Conservation (phyloP, 2,329 filamentous ascomycete species). For the Metarhizium guizhouense region DNA sequence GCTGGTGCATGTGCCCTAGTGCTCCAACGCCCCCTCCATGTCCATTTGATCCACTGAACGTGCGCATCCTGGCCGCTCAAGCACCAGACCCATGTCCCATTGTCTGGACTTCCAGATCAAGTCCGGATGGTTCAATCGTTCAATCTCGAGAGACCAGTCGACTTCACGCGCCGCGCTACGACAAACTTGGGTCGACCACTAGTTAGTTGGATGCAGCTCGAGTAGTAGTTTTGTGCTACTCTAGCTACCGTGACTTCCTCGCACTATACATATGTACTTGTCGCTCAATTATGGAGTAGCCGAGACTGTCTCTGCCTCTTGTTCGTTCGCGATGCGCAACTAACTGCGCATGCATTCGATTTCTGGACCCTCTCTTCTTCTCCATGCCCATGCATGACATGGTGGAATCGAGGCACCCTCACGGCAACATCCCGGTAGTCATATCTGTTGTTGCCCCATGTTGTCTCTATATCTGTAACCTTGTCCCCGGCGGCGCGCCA, state of each 20-base stretch:
- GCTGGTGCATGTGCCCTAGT: too few species aligned
- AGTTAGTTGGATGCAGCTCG: too few species aligned
- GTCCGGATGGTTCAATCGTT: not conserved
- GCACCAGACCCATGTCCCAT: not conserved
- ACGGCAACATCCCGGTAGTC: constrained; percentile 9
- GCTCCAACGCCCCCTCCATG: not conserved
- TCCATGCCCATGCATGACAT: constrained; percentile 29
- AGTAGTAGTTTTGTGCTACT: not conserved
- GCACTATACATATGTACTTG: not conserved
- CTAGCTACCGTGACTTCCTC: not conserved
- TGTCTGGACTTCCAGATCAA: constrained; percentile 6
- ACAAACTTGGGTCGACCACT: too few species aligned
- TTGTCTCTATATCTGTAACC: constrained; percentile 4
- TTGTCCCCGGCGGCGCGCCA: not conserved
- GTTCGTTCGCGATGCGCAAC: constrained; percentile 10
- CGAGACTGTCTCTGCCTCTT: not conserved
- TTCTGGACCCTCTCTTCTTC: constrained; percentile 23
- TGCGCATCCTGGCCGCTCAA: not conserved
- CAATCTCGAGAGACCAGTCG: not conserved
- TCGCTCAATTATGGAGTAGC: not conserved
- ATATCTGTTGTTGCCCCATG: not conserved
- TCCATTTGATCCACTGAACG: not conserved
- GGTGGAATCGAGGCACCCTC: constrained; percentile 12
- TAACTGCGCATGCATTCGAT: constrained; percentile 12
- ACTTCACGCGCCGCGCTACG: not conserved